phyloP scores from a whole-genome alignment of 805 yeast species.

The Pichia ethanolica region DNA sequence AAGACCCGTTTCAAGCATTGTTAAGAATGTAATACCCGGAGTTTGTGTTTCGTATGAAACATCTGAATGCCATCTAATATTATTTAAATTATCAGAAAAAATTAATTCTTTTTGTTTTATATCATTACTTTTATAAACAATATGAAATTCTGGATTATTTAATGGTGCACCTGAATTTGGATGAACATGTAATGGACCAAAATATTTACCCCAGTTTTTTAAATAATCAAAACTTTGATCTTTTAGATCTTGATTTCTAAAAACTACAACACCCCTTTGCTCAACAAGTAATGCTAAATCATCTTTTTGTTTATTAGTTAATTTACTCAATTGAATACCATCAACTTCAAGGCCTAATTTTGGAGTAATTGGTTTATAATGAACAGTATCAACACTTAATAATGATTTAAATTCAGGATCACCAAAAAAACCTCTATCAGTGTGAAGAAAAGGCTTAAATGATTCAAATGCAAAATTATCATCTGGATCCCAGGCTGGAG shows the following conservation, averaged over 20 bases:
- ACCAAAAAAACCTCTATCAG: too few species aligned
- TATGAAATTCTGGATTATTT: slow-evolving; percentile 51
- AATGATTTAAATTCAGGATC: too few species aligned
- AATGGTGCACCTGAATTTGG: slow-evolving; percentile 68
- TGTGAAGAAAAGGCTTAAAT: too few species aligned
- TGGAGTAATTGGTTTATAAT: slow-evolving; percentile 29
- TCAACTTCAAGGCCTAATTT: slow-evolving; percentile 59
- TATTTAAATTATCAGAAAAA: slow-evolving; percentile 30
- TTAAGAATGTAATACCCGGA: slow-evolving; percentile 62
- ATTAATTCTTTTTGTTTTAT: slow-evolving; percentile 31
- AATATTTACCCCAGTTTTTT: slow-evolving; percentile 50
- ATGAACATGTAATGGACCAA: slow-evolving; percentile 67
- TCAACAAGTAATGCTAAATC: slow-evolving; percentile 66
- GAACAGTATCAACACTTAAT: too few species aligned
- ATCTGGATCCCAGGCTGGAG: too few species aligned
- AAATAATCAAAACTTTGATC: slow-evolving; percentile 42
- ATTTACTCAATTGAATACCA: slow-evolving; percentile 51
- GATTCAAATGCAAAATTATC: too few species aligned
- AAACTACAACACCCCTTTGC: slow-evolving; percentile 60
- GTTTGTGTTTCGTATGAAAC: slow-evolving; percentile 69
- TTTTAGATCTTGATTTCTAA: slow-evolving; percentile 61
- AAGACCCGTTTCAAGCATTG: slow-evolving; percentile 45
- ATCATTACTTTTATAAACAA: slow-evolving; percentile 47
- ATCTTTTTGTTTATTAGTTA: slow-evolving; percentile 49
- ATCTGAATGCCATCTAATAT: slow-evolving; percentile 62